Evolutionary conservation across 1,284 basidiomycete species (phyloP).

Genomic region (Tremellales sp.): DNA sequence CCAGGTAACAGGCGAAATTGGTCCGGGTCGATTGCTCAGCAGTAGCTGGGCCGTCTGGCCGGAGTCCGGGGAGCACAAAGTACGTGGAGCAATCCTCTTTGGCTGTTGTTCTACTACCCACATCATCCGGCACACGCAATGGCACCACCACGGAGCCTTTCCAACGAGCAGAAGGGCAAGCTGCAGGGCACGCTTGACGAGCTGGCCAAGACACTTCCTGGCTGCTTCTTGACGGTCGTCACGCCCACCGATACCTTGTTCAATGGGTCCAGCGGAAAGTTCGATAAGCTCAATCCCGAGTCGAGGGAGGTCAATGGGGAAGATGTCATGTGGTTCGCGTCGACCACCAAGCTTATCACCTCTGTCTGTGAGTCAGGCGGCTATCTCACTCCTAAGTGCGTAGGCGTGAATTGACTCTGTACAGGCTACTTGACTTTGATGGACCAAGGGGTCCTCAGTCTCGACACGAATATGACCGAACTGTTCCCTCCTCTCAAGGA

Average conservation of each 20-base stretch:
- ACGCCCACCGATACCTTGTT: constrained; percentile 17
- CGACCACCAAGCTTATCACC: constrained; percentile 35
- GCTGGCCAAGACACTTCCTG: constrained; percentile 12
- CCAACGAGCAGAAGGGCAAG: background rate
- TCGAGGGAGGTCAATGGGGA: background rate
- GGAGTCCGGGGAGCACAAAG: too few species aligned
- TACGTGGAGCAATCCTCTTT: too few species aligned
- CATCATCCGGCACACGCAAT: too few species aligned
- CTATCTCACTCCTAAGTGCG: background rate
- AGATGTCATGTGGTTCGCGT: constrained; percentile 36
- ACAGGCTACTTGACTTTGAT: constrained; percentile 31
- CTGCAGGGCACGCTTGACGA: constrained; percentile 17
- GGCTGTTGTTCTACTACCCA: too few species aligned
- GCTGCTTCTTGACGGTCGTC: constrained; percentile 16
- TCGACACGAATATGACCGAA: constrained; percentile 24
- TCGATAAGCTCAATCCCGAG: constrained; percentile 1
- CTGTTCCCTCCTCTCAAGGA: constrained; percentile 16
- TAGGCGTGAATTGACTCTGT: too few species aligned
- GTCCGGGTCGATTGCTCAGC: too few species aligned
- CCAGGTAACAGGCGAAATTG: too few species aligned
- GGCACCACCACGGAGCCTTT: too few species aligned
- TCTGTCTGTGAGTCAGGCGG: constrained; percentile 19
- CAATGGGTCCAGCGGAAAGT: constrained; percentile 15
- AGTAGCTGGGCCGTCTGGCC: too few species aligned
- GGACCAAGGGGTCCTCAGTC: constrained; percentile 22